These are phyloP conservation scores for Biscogniauxia mediterranea DNA, from an alignment of 2,329 filamentous ascomycete genomes.

Conservation along the genomic window DNA sequence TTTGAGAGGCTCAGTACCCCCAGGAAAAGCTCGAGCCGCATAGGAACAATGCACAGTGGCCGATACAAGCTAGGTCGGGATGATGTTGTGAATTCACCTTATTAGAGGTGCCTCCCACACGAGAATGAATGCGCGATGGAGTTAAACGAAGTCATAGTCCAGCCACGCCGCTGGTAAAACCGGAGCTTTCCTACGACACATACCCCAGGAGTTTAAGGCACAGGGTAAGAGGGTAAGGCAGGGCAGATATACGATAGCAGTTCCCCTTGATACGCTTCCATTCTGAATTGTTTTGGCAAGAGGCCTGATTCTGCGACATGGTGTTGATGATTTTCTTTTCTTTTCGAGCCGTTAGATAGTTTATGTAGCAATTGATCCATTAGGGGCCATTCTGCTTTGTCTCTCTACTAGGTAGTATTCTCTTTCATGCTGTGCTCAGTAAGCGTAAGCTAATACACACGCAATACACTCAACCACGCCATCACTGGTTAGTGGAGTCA, in stretches of 20 bases:
- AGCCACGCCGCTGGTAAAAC: background rate
- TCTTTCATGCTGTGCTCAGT: background rate
- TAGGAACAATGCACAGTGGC: constrained; percentile 53
- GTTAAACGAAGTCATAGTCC: constrained; percentile 2
- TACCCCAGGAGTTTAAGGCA: constrained; percentile 24
- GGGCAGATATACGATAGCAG: constrained; percentile 6
- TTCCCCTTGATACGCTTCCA: background rate
- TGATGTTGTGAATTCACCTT: constrained; percentile 76
- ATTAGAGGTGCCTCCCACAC: constrained; percentile 35
- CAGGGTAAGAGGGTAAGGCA: constrained; percentile 8
- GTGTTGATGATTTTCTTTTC: background rate
- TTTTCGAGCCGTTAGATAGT: constrained; percentile 3
- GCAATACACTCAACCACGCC: too few relatives aligned
- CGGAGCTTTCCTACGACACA: constrained; percentile 17
- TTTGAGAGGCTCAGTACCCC: constrained; percentile 47
- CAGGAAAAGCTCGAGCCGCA: constrained; percentile 49
- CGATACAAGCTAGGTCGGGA: constrained; percentile 74
- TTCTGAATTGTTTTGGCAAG: background rate
- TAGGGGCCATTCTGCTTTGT: background rate
- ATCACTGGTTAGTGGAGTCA: too few relatives aligned
- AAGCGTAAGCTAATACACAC: background rate
- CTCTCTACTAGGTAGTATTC: background rate
- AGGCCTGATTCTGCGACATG: background rate
- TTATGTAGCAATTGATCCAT: background rate
- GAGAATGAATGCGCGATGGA: background rate